Evolutionary conservation across 148 eudicot species (phyloP).

Genomic region (Persicaria tinctoria): DNA sequence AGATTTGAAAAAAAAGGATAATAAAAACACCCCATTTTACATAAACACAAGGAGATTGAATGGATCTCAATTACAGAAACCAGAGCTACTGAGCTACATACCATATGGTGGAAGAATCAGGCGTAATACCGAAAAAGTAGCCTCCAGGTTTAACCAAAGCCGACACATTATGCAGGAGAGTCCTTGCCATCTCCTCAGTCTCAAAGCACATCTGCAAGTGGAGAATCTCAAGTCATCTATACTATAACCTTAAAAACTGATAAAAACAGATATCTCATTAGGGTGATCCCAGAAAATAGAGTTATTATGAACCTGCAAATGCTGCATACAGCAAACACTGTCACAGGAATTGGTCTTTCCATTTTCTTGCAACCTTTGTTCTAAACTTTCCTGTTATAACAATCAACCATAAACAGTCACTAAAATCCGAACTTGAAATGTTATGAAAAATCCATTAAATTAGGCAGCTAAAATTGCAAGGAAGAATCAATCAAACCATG

Average conservation of each 20-base stretch:
- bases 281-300: not conserved
- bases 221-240: constrained; percentile 6
- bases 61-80: constrained; percentile 7
- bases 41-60: constrained; percentile 4
- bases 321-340: constrained; percentile 92
- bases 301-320: constrained; percentile 58
- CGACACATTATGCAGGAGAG: constrained; percentile 75
- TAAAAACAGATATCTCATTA: not conserved
- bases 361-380: constrained; percentile 44
- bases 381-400: constrained; percentile 53
- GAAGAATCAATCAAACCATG: constrained; percentile 29
- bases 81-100: constrained; percentile 38
- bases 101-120: constrained; percentile 99
- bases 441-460: not conserved
- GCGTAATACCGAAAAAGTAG: constrained; percentile 91
- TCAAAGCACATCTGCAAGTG: constrained; percentile 73
- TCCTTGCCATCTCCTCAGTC: constrained; percentile 80
- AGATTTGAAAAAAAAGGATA: not conserved
- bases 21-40: not conserved
- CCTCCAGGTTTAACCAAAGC: constrained; percentile 94
- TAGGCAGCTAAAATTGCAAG: constrained; percentile 14
- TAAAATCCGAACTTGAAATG: not conserved
- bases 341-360: constrained; percentile 60
- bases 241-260: not conserved
- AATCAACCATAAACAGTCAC: constrained; percentile 6